These are phyloP conservation scores for Cladosporium cucumerinum DNA, from an alignment of 2,329 filamentous ascomycete species.

Conservation along the genomic window DNA sequence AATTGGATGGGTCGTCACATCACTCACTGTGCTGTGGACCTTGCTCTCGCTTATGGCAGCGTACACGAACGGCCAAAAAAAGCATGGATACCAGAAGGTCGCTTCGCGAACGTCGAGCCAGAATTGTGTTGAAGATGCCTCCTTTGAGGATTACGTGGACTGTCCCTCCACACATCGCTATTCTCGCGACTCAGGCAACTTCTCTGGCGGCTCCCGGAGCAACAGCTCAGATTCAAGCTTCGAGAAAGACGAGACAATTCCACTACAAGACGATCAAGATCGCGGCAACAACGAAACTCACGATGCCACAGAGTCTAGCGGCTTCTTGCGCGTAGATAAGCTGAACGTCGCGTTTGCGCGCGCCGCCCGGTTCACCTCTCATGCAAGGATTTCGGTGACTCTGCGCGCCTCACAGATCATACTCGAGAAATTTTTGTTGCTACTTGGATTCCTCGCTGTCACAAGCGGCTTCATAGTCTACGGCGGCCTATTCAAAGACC, in stretches of 20 bases:
- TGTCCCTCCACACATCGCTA: slow-evolving; percentile 29
- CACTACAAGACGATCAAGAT: slow-evolving; percentile 18
- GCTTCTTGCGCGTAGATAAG: slow-evolving; percentile 42
- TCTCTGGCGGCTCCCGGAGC: slow-evolving; percentile 29
- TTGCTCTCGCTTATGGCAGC: slow-evolving; percentile 63
- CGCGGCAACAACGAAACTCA: slow-evolving; percentile 44
- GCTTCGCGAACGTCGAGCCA: neutral
- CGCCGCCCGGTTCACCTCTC: slow-evolving; percentile 33
- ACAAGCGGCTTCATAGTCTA: slow-evolving; percentile 71
- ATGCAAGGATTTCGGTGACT: slow-evolving; percentile 53
- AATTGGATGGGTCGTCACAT: slow-evolving; percentile 79
- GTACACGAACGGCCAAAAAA: slow-evolving; percentile 37
- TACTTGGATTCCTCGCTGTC: slow-evolving; percentile 72
- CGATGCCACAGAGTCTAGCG: slow-evolving; percentile 31
- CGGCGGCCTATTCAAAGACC: slow-evolving; percentile 67
- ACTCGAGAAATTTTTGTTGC: slow-evolving; percentile 72
- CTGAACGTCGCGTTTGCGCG: slow-evolving; percentile 28
- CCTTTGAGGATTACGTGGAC: slow-evolving; percentile 24
- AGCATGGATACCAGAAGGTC: neutral
- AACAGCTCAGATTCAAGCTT: slow-evolving; percentile 31
- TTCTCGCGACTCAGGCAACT: slow-evolving; percentile 41
- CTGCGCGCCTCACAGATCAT: slow-evolving; percentile 61
- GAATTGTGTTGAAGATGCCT: slow-evolving; percentile 32
- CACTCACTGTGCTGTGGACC: slow-evolving; percentile 67
- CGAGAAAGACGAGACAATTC: slow-evolving; percentile 22